These are phyloP conservation scores for Wickerhamomyces hampshirensis DNA, from an alignment of 805 yeast species.

Conservation along the genomic window DNA sequence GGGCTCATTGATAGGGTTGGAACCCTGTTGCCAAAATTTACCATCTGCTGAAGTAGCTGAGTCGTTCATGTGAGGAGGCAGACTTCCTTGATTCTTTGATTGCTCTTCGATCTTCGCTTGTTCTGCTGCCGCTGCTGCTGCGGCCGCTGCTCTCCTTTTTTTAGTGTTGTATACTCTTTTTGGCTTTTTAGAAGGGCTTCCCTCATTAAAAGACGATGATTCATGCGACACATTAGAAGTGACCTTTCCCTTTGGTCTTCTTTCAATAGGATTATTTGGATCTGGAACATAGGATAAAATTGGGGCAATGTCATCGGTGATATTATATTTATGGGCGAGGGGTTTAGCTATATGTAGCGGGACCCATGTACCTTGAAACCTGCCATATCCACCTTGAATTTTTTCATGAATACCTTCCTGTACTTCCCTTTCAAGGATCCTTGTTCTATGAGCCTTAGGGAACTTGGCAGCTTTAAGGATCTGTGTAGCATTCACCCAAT, in stretches of 20 bases:
- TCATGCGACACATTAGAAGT: constrained; percentile 9
- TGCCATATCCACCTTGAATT: constrained; percentile 81
- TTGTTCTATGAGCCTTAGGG: constrained; percentile 75
- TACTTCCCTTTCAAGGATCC: constrained; percentile 70
- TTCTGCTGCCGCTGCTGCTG: constrained; percentile 12
- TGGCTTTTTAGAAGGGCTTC: constrained; percentile 18
- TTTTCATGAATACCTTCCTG: constrained; percentile 66
- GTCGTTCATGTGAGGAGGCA: not conserved
- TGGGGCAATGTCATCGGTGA: constrained; percentile 44
- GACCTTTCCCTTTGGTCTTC: constrained; percentile 29
- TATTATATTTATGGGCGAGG: constrained; percentile 47
- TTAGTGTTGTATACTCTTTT: constrained; percentile 21
- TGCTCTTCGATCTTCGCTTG: not conserved
- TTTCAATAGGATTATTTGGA: constrained; percentile 39
- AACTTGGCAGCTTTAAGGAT: constrained; percentile 72
- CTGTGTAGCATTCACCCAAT: constrained; percentile 92
- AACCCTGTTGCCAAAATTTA: constrained; percentile 9
- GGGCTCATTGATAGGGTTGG: constrained; percentile 2
- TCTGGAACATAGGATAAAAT: constrained; percentile 52
- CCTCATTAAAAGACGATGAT: constrained; percentile 6
- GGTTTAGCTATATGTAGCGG: constrained; percentile 62
- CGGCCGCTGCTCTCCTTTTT: constrained; percentile 23
- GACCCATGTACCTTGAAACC: constrained; percentile 86
- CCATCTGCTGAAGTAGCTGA: constrained; percentile 4
- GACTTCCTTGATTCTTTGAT: constrained; percentile 6